These are phyloP conservation scores for Leishmania martiniquensis DNA, from an alignment of 208 protist genomes.

Conservation along the genomic window DNA sequence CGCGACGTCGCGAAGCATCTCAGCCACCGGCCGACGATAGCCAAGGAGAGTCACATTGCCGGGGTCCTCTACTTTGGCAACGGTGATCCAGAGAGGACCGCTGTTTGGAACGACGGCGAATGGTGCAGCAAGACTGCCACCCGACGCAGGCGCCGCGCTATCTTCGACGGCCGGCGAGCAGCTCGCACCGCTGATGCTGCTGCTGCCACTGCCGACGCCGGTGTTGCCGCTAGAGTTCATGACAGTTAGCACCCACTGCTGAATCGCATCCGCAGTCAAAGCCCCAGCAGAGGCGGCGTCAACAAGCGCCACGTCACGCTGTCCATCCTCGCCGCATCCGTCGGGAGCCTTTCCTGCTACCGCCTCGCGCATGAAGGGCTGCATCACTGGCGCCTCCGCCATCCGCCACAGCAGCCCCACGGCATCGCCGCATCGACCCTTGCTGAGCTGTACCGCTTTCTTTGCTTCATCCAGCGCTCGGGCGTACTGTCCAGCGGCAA, in stretches of 20 bases:
- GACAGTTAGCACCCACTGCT: slow-evolving; percentile 27
- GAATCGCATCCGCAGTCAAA: slow-evolving; percentile 9
- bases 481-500: slow-evolving; percentile 50
- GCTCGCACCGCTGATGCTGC: not conserved
- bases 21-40: slow-evolving; percentile 56
- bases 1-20: slow-evolving; percentile 68
- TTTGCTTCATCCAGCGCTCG: slow-evolving; percentile 66
- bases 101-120: slow-evolving; percentile 29
- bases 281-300: not conserved
- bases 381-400: slow-evolving; percentile 30
- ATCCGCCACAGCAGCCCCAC: slow-evolving; percentile 76
- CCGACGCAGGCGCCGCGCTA: not conserved
- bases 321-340: not conserved
- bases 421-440: slow-evolving; percentile 55
- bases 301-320: not conserved
- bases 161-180: not conserved
- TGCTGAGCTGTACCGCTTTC: slow-evolving; percentile 56
- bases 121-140: not conserved
- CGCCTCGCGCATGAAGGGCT: slow-evolving; percentile 19
- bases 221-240: slow-evolving; percentile 1
- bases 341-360: slow-evolving; percentile 1
- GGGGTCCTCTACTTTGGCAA: slow-evolving; percentile 57
- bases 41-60: slow-evolving; percentile 72
- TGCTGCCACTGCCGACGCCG: not conserved
- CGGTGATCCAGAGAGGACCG: slow-evolving; percentile 69